Evolutionary conservation across 2,329 filamentous ascomycete species (phyloP), one percentile per base, ranked within the genome.

Genomic region (Apiospora sp.): DNA sequence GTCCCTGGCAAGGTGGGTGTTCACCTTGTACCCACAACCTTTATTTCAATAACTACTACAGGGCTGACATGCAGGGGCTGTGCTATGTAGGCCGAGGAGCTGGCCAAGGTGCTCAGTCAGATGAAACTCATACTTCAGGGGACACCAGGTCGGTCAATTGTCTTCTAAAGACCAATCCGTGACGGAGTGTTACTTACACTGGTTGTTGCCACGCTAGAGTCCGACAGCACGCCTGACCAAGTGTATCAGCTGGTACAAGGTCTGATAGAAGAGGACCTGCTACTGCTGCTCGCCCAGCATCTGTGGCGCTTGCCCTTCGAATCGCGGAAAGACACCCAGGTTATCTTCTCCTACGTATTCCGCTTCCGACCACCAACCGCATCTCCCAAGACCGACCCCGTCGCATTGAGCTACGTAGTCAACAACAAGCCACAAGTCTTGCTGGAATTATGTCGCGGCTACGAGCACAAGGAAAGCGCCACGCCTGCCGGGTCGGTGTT

Each of bases 51-150:
- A 34, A 8, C 22, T 64, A 41, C 58, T 24, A 64, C 58, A 64
- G 58, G 58, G 58, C 58, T 64, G 58, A 64, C 58, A 41, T 64
- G 58, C 58, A 61, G 58, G 58, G 58, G 58, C 46, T 49, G 46
- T 49, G 34, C 19, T 64, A 41, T 75, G 49, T 78, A 98, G 95
- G 89, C 92, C 74, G 96, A 98, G 80, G 95, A 98, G 80, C 88
- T 97, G 75, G 92, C 94, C 68, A 94, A 94, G 80, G 92, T 95
- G 77, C 89, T 99, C 75, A 88, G 89, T 70, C 94, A 97, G 82
- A 97, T 98, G 92, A 98, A 98, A 83, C 86, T 95, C 75, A 91
- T 96, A 73, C 90, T 99, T 19, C 96, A 98, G 86, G 96, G 96
- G 76, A 98, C 95, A 74, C 94, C 94, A 83, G 95, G 95, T 97